These are phyloP conservation scores for Ambispora gerdemannii DNA, from an alignment of 192 early-diverging fungal genomes.

Conservation along the genomic window DNA sequence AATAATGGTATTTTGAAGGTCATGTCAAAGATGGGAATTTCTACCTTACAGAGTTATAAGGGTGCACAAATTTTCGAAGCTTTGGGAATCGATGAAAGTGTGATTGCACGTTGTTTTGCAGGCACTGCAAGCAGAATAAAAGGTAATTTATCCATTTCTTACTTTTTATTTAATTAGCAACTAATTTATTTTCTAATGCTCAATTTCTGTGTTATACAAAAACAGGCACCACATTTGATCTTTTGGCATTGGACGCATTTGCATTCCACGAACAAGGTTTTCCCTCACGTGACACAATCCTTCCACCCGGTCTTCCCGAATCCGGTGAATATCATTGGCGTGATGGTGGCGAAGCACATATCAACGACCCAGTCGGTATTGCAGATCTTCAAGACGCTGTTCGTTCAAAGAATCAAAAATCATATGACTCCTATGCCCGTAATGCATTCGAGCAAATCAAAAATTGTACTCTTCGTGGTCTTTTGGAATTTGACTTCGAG, in stretches of 20 bases:
- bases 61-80: conserved; percentile 99
- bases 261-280: conserved; percentile 83
- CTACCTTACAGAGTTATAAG: conserved; percentile 95
- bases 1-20: conserved; percentile 97
- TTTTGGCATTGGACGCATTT: conserved; percentile 84
- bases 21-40: conserved; percentile 99
- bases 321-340: conserved; percentile 98
- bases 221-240: conserved; percentile 59
- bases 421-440: conserved; percentile 83
- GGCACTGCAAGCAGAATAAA: conserved; percentile 95
- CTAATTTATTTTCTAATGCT: neutral
- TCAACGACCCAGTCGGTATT: conserved; percentile 86
- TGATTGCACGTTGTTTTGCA: conserved; percentile 87
- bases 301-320: conserved; percentile 75
- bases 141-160: conserved; percentile 54
- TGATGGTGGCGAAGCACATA: conserved; percentile 84
- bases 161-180: neutral
- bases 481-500: conserved; percentile 85
- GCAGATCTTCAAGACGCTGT: conserved; percentile 95
- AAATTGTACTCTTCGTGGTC: conserved; percentile 90
- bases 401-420: conserved; percentile 78
- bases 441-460: conserved; percentile 79
- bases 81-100: conserved; percentile 82
- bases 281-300: conserved; percentile 64
- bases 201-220: neutral